Conservation (phyloP, 169 alveolate genomes). For the Fabrea salina region DNA sequence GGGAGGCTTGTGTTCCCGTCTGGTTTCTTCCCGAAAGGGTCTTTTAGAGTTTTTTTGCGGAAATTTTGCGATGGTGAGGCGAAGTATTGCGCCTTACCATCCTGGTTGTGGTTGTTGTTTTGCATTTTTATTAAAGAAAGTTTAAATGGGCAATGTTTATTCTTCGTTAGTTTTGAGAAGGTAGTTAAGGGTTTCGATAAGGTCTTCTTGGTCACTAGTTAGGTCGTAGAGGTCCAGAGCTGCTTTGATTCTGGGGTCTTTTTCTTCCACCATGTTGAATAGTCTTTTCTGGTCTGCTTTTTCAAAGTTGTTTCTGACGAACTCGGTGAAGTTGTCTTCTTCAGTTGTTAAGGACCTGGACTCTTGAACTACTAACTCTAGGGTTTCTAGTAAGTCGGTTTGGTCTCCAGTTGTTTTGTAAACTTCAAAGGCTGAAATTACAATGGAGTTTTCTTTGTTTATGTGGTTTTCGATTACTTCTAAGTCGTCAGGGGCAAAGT, state of each 20-base stretch:
- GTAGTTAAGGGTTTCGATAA: neutral
- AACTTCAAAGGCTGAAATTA: neutral
- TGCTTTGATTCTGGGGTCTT: neutral
- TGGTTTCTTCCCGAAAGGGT: no score
- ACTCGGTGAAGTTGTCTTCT: neutral
- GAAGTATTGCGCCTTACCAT: no score
- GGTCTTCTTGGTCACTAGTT: neutral
- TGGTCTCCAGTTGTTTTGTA: neutral
- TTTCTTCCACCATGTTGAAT: neutral
- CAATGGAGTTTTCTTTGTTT: neutral
- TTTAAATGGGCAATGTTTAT: no score
- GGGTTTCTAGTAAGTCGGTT: neutral
- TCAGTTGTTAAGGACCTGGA: neutral
- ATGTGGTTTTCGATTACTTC: neutral
- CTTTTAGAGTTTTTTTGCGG: no score
- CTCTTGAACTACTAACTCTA: neutral
- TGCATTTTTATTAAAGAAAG: no score
- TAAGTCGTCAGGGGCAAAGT: no score
- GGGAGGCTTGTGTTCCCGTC: no score
- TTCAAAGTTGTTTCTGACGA: neutral
- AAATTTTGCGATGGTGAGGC: no score
- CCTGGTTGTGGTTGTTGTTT: no score
- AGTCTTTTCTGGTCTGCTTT: neutral
- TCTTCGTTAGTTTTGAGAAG: neutral
- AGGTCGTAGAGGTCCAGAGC: neutral